Conservation (phyloP, 73 alveolate species). For the Strombidium stylifer region DNA sequence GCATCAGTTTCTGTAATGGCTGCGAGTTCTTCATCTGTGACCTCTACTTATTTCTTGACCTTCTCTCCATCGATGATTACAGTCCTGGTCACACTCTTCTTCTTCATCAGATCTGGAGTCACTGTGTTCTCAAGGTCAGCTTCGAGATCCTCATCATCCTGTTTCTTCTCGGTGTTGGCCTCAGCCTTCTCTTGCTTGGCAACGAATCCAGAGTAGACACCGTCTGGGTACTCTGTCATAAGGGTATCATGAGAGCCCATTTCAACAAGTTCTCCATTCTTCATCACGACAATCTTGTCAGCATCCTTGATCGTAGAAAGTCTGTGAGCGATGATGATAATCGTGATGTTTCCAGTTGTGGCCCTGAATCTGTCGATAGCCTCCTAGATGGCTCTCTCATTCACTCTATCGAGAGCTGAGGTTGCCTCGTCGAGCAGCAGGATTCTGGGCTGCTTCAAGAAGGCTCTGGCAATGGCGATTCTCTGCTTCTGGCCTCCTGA, state of each 20-base stretch:
- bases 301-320: slow-evolving; percentile 88
- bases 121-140: not conserved
- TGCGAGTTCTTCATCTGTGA: too few relatives aligned
- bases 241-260: slow-evolving; percentile 84
- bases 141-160: not conserved
- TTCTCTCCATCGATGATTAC: too few relatives aligned
- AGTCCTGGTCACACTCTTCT: too few relatives aligned
- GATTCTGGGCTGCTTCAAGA: slow-evolving; percentile 66
- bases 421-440: slow-evolving; percentile 72
- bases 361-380: slow-evolving; percentile 51
- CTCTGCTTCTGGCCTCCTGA: slow-evolving; percentile 84
- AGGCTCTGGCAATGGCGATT: slow-evolving; percentile 73
- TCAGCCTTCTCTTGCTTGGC: slow-evolving; percentile 44
- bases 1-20: too few relatives aligned
- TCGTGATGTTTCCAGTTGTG: slow-evolving; percentile 9
- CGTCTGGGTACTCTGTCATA: slow-evolving; percentile 52
- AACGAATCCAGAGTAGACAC: slow-evolving; percentile 63
- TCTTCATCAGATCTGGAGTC: not conserved
- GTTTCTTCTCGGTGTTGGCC: too few relatives aligned
- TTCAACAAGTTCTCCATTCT: slow-evolving; percentile 83
- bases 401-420: slow-evolving; percentile 69
- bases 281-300: slow-evolving; percentile 84
- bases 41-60: too few relatives aligned
- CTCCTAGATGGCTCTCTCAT: slow-evolving; percentile 57
- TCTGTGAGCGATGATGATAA: slow-evolving; percentile 88